Evolutionary conservation across 345 rosid genomes (phyloP).

Genomic region (Gossypium anomalum): DNA sequence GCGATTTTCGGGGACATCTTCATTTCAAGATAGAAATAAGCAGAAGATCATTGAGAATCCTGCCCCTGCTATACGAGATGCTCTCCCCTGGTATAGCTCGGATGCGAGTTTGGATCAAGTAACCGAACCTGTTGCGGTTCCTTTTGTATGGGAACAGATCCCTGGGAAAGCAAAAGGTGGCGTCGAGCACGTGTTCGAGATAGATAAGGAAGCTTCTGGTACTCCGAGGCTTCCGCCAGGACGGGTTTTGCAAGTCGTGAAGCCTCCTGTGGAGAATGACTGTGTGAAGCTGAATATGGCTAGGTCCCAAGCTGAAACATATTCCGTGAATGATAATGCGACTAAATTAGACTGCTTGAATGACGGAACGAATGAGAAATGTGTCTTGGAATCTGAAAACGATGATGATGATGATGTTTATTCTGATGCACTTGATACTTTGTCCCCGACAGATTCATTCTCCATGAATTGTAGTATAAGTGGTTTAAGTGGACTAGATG

Average conservation of each 20-base stretch:
- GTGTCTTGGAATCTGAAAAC: constrained; percentile 24
- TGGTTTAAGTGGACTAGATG: constrained; percentile 55
- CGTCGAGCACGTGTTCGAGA: constrained; percentile 12
- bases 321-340: constrained; percentile 11
- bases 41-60: constrained; percentile 27
- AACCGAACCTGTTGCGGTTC: constrained; percentile 72
- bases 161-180: constrained; percentile 64
- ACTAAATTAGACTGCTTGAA: constrained; percentile 25
- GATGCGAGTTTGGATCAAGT: constrained; percentile 51
- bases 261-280: constrained; percentile 25
- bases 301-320: constrained; percentile 10
- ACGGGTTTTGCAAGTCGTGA: constrained; percentile 28
- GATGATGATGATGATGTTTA: constrained; percentile 52
- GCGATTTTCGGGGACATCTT: constrained; percentile 36
- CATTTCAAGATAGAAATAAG: constrained; percentile 30
- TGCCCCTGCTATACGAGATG: constrained; percentile 21
- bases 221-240: constrained; percentile 43
- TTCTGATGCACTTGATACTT: constrained; percentile 70
- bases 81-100: constrained; percentile 24
- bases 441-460: constrained; percentile 48
- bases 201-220: constrained; percentile 18
- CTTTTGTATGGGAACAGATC: constrained; percentile 80
- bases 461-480: constrained; percentile 54
- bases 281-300: constrained; percentile 9
- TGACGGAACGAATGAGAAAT: constrained; percentile 20